Base-by-base conservation (phyloP, 768 basidiomycete genomes). In the Russula sp. region DNA sequence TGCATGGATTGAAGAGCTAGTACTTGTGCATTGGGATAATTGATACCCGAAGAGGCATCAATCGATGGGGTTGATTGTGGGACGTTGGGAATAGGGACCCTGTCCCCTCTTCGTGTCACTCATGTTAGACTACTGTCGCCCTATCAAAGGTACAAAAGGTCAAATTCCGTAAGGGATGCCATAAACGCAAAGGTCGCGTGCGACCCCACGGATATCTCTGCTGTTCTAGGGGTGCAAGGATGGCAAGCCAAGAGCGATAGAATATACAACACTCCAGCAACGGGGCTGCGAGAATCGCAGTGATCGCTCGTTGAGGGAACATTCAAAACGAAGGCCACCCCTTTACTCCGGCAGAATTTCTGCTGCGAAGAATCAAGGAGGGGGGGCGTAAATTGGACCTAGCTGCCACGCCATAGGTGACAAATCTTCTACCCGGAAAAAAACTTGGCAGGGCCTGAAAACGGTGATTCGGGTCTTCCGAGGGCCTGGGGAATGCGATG, bases 11-110 rank as follows among this genome's bases (percentile, higher is more conserved):
- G 91, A 93, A 69, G 91, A 93, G 72, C 63, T 77, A 42, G 90
- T 91, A 7, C 72, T 87, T 7, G 79, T 88, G 35, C 89, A 93
- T 69, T 88, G 87, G 83, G 90, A 90, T 67, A 79, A 80, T 48
- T 87, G n/a, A n/a, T n/a, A n/a, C n/a, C n/a, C n/a, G n/a, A n/a
- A n/a, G n/a, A n/a, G n/a, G 48, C 18, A n/a, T 32, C 46, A 41
- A 53, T 11, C n/a, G 29, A 29, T 11, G 10, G 36, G 36, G 22
- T 45, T 20, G 34, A 39, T 47, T 16, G n/a, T 60, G 29, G 25
- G 18, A 47, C 46, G 13, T 41, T 48, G n/a, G 34, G 14, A 34
- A 1, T 5, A 32, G 6, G 32, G 20, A 50, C 13, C 49, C 41
- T 56, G 9, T 42, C 47, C 13, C 13, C n/a, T 22, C 7, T 39